Evolutionary conservation across 2,329 filamentous ascomycete species (phyloP).

Genomic region (Colletotrichum kahawae): DNA sequence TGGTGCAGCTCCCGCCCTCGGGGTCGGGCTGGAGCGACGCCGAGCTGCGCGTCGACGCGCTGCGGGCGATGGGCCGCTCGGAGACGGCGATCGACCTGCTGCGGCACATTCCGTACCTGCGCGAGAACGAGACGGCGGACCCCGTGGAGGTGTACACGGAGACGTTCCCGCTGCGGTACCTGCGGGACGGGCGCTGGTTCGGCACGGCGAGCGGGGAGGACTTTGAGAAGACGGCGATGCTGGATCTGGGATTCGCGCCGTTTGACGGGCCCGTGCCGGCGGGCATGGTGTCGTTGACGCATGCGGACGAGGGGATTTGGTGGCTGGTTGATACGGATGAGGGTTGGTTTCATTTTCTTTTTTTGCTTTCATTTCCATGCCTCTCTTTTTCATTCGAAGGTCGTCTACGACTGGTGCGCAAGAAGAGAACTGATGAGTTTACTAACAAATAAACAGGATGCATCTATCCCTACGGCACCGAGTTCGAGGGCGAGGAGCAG

Average conservation of each 20-base stretch:
- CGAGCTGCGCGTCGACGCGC: slow-evolving; percentile 17
- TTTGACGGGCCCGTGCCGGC: slow-evolving; percentile 19
- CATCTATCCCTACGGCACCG: slow-evolving; percentile 18
- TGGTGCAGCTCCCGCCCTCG: slow-evolving; percentile 4
- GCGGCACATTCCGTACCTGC: slow-evolving; percentile 16
- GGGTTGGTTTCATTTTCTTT: slow-evolving; percentile 5
- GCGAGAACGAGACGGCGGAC: slow-evolving; percentile 11
- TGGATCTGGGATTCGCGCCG: slow-evolving; percentile 17
- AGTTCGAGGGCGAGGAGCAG: not conserved
- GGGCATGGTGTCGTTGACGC: slow-evolving; percentile 19
- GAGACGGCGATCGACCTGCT: slow-evolving; percentile 16
- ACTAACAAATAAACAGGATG: not conserved
- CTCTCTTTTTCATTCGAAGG: not conserved
- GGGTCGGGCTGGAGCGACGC: slow-evolving; percentile 13
- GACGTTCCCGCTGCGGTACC: slow-evolving; percentile 18
- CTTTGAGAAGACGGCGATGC: not conserved
- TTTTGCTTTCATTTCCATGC: no score
- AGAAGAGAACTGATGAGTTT: not conserved
- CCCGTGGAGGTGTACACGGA: slow-evolving; percentile 15
- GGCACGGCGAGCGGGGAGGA: not conserved
- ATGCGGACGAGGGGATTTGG: slow-evolving; percentile 18
- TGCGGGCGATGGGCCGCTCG: slow-evolving; percentile 22
- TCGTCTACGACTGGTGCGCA: not conserved
- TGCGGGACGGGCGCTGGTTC: slow-evolving; percentile 19
- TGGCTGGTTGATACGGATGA: slow-evolving; percentile 17